Conservation (phyloP, 2,329 filamentous ascomycete species). For the Raffaelea deltoideospora region DNA sequence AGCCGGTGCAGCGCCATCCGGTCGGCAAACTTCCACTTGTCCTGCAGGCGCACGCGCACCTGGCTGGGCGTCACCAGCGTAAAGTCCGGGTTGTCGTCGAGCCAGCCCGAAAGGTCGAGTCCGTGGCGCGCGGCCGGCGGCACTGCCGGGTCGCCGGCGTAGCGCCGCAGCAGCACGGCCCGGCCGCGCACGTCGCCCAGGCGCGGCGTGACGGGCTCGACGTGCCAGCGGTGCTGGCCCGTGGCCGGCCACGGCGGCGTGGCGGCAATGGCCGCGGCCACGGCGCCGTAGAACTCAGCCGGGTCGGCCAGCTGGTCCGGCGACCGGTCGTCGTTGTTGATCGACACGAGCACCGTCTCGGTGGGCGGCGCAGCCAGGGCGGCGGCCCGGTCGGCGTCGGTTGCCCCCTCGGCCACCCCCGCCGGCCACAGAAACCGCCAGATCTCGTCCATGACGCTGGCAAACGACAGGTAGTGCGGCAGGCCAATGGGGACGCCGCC, state of each 20-base stretch:
- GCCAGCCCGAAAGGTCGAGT: constrained; percentile 34
- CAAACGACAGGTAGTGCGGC: constrained; percentile 44
- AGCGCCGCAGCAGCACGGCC: constrained; percentile 52
- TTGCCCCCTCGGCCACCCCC: too few species aligned
- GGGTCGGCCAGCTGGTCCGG: constrained; percentile 37
- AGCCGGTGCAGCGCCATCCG: constrained; percentile 21
- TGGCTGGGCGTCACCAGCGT: constrained; percentile 23
- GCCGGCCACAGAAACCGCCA: constrained; percentile 43
- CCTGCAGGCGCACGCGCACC: constrained; percentile 25
- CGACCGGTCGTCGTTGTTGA: constrained; percentile 52
- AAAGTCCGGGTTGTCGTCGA: constrained; percentile 48
- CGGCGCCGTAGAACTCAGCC: constrained; percentile 22
- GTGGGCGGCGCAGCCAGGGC: constrained; percentile 25
- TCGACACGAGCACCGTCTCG: constrained; percentile 51
- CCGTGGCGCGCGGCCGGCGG: constrained; percentile 16
- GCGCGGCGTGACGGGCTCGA: constrained; percentile 39
- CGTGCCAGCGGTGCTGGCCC: constrained; percentile 39
- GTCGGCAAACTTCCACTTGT: constrained; percentile 28
- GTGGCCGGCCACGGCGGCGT: constrained; percentile 15
- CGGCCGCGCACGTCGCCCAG: constrained; percentile 51
- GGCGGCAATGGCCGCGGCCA: constrained; percentile 39
- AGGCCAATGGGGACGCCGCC: constrained; percentile 56
- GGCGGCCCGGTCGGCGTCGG: constrained; percentile 1
- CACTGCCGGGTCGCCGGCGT: constrained; percentile 24
- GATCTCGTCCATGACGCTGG: constrained; percentile 42